phyloP scores from a whole-genome alignment of 768 basidiomycete species.

The Naganishia onofrii region DNA sequence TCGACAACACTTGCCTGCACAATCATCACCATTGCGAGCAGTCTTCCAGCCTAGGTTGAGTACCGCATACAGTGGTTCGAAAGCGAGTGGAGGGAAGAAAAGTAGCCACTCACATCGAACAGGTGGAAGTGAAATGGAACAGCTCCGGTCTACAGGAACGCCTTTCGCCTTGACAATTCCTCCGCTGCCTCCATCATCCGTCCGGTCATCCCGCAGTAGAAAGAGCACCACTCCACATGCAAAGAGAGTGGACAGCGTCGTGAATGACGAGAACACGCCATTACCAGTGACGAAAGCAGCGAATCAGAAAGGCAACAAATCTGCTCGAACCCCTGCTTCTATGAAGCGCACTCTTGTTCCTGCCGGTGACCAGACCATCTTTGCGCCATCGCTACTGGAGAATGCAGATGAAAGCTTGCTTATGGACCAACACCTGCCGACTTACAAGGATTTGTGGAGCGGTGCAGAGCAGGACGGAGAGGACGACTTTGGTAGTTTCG shows the following conservation, averaged over 20 bases:
- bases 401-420: slow-evolving; percentile 4
- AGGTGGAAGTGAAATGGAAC: neutral
- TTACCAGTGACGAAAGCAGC: neutral
- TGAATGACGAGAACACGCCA: slow-evolving; percentile 17
- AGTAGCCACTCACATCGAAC: neutral
- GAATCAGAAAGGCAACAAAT: neutral
- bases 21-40: slow-evolving; percentile 15
- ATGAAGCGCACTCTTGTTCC: neutral
- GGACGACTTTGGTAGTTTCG: slow-evolving; percentile 15
- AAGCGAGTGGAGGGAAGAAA: neutral
- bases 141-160: neutral
- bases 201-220: neutral
- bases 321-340: neutral
- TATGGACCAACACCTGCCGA: slow-evolving; percentile 10
- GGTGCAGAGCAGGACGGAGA: slow-evolving; percentile 8
- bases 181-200: slow-evolving; percentile 12
- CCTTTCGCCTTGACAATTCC: slow-evolving; percentile 21
- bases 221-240: neutral
- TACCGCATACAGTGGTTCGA: neutral
- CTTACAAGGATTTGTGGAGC: slow-evolving; percentile 17
- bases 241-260: too few species aligned
- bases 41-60: neutral
- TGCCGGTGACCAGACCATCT: slow-evolving; percentile 19
- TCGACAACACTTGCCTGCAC: slow-evolving; percentile 11
- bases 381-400: slow-evolving; percentile 10